Evolutionary conservation across 805 yeast genomes (phyloP), one percentile per base, ranked within the genome.

Genomic region (Wickerhamiella azymoides): DNA sequence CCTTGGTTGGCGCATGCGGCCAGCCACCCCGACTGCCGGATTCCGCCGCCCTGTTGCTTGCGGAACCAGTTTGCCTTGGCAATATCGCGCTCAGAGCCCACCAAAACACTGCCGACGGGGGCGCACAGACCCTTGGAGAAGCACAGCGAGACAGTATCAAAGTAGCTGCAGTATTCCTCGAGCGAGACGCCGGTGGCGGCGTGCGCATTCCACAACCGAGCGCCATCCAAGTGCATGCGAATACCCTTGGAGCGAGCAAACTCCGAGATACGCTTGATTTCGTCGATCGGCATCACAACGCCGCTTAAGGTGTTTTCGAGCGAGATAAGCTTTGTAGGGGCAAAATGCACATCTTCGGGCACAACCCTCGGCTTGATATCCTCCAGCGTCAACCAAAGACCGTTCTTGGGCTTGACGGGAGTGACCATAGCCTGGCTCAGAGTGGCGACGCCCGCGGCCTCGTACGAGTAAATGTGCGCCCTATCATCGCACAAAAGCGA

Each of bases 11-110:
- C 96, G 83, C 88, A 86, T 46, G 75, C 70, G 5, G 89, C 69
- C 56, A 88, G 70, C 63, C 84, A 65, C 47, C 96, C 96, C 33
- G 81, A 70, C 66, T 88, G 96, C 60, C 96, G 73, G 42, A 88
- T 76, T 52, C 96, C 96, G 54, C 96, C 96, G 59, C 96, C 96
- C 52, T 76, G 75, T 65, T 88, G 96, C 58, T 88, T 88, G 54
- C 83, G 80, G 67, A 86, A 81, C 64, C 86, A 94, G 60, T 77
- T 79, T 36, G 92, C 84, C 57, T 76, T 78, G 54, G 68, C 65
- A 50, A 85, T 79, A 54, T 77, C 71, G 43, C 66, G 64, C 35
- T 60, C 57, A 39, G 68, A 64, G 35, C 94, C 92, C 35, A 85
- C 95, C 38, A 88, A 69, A 5, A 86, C 76, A 13, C 94, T 80